Evolutionary conservation across 768 basidiomycete species (phyloP).

Genomic region (Boletellus ananas): DNA sequence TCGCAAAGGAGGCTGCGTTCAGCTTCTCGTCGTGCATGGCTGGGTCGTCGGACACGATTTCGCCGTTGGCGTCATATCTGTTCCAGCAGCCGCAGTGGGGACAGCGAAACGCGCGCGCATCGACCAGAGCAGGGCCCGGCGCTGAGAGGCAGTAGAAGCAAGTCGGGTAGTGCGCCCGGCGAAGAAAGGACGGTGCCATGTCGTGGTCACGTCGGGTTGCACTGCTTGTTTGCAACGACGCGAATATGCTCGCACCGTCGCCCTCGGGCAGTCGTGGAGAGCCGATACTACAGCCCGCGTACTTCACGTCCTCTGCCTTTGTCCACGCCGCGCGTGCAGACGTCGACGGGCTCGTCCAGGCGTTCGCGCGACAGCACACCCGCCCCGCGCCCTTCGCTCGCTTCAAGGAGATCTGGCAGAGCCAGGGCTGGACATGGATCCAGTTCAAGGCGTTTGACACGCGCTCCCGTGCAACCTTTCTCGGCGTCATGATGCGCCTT

Average conservation of each 20-base stretch:
- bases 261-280: conserved; percentile 60
- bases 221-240: conserved; percentile 17
- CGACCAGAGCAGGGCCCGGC: conserved; percentile 38
- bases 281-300: conserved; percentile 63
- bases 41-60: conserved; percentile 81
- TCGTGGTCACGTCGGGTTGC: neutral
- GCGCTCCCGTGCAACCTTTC: conserved; percentile 59
- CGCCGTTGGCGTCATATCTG: conserved; percentile 63
- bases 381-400: conserved; percentile 52
- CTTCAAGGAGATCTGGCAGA: conserved; percentile 69
- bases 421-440: conserved; percentile 69
- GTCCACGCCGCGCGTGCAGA: conserved; percentile 64
- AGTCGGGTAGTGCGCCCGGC: conserved; percentile 44
- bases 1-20: conserved; percentile 66
- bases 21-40: conserved; percentile 82
- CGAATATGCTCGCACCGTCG: conserved; percentile 46
- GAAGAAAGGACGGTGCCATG: conserved; percentile 41
- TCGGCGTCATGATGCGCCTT: conserved; percentile 55
- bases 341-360: conserved; percentile 48
- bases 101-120: conserved; percentile 62
- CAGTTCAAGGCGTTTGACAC: conserved; percentile 73
- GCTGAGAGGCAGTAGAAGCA: conserved; percentile 73
- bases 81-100: conserved; percentile 71
- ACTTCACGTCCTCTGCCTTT: conserved; percentile 76
- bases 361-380: conserved; percentile 50